Percentiles rank a stretch among this genome's conserved stretches.
phyloP scores from a whole-genome alignment of 805 yeast genomes.

The Jamesozyma rosinii region DNA sequence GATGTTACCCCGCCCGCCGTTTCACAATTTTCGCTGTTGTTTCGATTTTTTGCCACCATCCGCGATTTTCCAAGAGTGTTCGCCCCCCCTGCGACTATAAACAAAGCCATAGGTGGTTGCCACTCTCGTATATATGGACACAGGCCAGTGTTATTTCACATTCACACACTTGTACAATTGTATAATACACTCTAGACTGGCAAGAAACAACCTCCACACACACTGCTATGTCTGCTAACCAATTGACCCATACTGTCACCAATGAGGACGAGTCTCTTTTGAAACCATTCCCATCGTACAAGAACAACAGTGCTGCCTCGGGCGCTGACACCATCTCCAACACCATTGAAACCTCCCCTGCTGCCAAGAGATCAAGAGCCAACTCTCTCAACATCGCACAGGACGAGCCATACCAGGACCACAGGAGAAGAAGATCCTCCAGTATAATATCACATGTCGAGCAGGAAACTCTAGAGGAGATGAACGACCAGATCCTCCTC shows the following conservation, averaged over 20 bases:
- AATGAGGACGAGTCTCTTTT: conserved; percentile 3
- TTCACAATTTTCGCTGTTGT: too few relatives aligned
- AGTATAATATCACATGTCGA: conserved; percentile 85
- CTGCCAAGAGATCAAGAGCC: conserved; percentile 10
- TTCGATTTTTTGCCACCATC: too few relatives aligned
- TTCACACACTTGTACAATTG: too few relatives aligned
- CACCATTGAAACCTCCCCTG: conserved; percentile 1
- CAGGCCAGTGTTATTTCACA: too few relatives aligned
- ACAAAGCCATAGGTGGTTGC: too few relatives aligned
- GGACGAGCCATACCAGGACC: conserved; percentile 31
- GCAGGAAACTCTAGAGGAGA: conserved; percentile 86
- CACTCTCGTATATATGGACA: too few relatives aligned
- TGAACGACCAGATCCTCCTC: conserved; percentile 79
- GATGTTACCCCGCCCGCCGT: too few relatives aligned
- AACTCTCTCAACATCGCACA: conserved; percentile 4
- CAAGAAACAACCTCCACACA: too few relatives aligned
- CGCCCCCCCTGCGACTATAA: too few relatives aligned
- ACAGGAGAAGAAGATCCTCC: conserved; percentile 67
- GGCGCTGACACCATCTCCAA: background rate
- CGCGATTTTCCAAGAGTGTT: too few relatives aligned
- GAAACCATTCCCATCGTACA: conserved; percentile 28
- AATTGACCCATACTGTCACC: background rate
- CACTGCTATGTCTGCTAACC: background rate
- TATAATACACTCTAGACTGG: too few relatives aligned
- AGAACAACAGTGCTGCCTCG: background rate